phyloP scores from a whole-genome alignment of 352 stramenopile genomes.

The Peronospora destructor region DNA sequence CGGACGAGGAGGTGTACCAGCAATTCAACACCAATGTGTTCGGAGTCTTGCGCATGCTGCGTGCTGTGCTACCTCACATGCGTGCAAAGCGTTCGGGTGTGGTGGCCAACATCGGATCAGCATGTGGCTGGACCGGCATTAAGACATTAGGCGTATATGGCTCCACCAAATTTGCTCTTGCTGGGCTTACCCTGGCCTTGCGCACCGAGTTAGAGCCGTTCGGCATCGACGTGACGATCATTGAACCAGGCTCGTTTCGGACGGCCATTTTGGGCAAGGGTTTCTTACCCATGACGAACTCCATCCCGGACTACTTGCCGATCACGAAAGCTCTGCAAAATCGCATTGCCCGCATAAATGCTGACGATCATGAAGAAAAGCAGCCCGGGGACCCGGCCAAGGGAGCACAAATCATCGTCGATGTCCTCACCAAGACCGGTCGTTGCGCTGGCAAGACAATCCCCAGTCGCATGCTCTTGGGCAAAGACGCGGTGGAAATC shows the following conservation, averaged over 20 bases:
- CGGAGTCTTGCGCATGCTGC: slow-evolving; percentile 26
- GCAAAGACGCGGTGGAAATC: slow-evolving; percentile 29
- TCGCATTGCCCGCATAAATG: slow-evolving; percentile 19
- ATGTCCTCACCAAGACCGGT: slow-evolving; percentile 33
- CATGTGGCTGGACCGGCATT: slow-evolving; percentile 22
- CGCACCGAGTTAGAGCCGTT: slow-evolving; percentile 29
- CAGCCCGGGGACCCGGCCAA: slow-evolving; percentile 33
- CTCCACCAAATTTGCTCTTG: slow-evolving; percentile 37
- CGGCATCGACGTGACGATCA: slow-evolving; percentile 38
- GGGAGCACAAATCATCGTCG: slow-evolving; percentile 28
- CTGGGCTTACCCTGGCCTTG: slow-evolving; percentile 29
- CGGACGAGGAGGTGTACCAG: slow-evolving; percentile 27
- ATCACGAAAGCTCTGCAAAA: slow-evolving; percentile 21
- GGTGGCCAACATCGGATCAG: slow-evolving; percentile 39
- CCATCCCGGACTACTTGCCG: slow-evolving; percentile 29
- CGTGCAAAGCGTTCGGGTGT: slow-evolving; percentile 33
- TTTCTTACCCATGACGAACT: slow-evolving; percentile 24
- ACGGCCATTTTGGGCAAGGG: slow-evolving; percentile 35
- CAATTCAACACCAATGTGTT: slow-evolving; percentile 46
- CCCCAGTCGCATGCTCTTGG: slow-evolving; percentile 29
- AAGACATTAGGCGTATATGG: slow-evolving; percentile 34
- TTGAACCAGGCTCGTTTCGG: slow-evolving; percentile 42
- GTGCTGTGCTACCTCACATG: slow-evolving; percentile 41
- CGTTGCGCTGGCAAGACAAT: slow-evolving; percentile 29
- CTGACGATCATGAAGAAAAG: slow-evolving; percentile 1